Conservation (phyloP, 257 asterid species). For the Solanum clarkiae region DNA sequence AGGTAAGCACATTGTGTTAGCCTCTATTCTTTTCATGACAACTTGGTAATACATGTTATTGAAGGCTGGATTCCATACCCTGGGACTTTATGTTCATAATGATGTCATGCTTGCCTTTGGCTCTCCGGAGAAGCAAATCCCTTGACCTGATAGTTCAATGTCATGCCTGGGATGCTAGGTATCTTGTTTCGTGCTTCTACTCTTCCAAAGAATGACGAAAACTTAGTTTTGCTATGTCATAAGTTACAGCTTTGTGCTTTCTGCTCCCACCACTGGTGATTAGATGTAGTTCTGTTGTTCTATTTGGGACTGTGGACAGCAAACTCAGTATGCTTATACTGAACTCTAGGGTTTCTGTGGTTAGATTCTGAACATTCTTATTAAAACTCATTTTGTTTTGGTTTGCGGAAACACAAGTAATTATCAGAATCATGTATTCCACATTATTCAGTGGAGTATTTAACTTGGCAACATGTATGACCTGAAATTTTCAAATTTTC, state of each 20-base stretch:
- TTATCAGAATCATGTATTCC: neutral
- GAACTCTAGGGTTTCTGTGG: neutral
- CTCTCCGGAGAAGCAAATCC: too few species aligned
- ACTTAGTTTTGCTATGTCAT: neutral
- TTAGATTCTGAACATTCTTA: neutral
- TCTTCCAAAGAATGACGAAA: neutral
- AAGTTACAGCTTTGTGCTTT: neutral
- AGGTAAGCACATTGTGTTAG: constrained; percentile 29
- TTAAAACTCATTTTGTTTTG: neutral
- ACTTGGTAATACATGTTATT: neutral
- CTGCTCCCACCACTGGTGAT: neutral
- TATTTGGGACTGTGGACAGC: neutral
- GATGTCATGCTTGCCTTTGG: too few species aligned
- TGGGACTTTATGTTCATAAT: too few species aligned
- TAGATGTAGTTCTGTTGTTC: neutral
- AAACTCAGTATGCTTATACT: neutral
- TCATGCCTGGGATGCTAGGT: neutral
- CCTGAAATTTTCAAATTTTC: neutral
- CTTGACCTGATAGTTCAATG: neutral
- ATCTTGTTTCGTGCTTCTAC: neutral
- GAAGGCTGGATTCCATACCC: too few species aligned
- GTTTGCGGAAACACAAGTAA: neutral
- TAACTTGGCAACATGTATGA: neutral
- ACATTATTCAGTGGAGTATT: neutral
- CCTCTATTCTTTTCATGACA: neutral